Evolutionary conservation across 352 stramenopile species (phyloP).

Genomic region (Bremia lactucae): DNA sequence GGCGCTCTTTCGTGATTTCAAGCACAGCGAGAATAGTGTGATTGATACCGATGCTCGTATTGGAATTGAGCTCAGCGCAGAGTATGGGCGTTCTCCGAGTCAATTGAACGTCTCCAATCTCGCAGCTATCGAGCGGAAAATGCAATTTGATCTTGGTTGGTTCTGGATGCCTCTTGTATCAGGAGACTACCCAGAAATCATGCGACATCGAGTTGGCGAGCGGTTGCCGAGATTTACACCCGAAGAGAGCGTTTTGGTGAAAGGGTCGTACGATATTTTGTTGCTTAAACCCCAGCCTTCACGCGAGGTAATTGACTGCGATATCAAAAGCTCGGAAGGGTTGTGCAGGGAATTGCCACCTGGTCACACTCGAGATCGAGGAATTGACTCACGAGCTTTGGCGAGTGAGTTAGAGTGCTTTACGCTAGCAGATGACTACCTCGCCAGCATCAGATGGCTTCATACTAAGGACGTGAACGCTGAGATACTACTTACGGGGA

Average conservation of each 20-base stretch:
- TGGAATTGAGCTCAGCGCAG: constrained; percentile 87
- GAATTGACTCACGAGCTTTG: no score
- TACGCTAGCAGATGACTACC: constrained; percentile 38
- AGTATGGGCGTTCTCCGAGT: constrained; percentile 70
- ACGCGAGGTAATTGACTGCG: constrained; percentile 39
- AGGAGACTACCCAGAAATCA: constrained; percentile 88
- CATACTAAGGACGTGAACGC: constrained; percentile 34
- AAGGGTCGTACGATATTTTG: constrained; percentile 88
- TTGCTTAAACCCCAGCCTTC: constrained; percentile 91
- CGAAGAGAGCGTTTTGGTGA: constrained; percentile 60
- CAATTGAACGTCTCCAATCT: constrained; percentile 30
- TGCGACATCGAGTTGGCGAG: constrained; percentile 69
- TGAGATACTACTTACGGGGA: constrained; percentile 56
- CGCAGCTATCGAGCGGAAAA: constrained; percentile 63
- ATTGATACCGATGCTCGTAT: constrained; percentile 58
- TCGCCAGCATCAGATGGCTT: constrained; percentile 59
- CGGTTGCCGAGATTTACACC: constrained; percentile 82
- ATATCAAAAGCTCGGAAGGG: constrained; percentile 18
- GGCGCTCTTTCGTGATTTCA: constrained; percentile 73
- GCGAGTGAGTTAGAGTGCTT: no score
- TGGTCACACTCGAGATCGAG: constrained; percentile 38
- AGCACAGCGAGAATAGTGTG: constrained; percentile 11
- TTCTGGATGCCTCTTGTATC: constrained; percentile 86
- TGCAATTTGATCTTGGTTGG: constrained; percentile 89
- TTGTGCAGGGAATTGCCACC: constrained; percentile 22